These are phyloP conservation scores for Trichomonascaceae sp. DNA, from an alignment of 1,139 yeast genomes.

Conservation along the genomic window DNA sequence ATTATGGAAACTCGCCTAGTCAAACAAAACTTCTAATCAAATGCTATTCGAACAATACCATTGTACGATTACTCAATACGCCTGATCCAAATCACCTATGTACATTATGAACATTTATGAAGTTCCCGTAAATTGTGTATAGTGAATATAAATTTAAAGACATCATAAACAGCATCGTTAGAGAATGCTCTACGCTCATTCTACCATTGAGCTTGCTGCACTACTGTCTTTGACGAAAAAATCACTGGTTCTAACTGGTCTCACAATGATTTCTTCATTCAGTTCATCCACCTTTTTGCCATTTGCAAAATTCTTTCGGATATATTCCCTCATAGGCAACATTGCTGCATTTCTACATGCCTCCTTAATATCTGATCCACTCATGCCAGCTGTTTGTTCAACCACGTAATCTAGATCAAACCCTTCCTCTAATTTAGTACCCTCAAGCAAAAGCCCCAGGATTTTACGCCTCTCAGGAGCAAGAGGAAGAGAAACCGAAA, in stretches of 20 bases:
- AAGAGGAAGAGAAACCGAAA: conserved; percentile 72
- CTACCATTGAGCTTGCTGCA: neutral
- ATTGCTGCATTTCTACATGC: conserved; percentile 91
- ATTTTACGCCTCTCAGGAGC: conserved; percentile 64
- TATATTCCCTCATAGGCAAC: conserved; percentile 80
- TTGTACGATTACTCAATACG: neutral
- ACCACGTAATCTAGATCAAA: conserved; percentile 64
- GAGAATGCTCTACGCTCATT: neutral
- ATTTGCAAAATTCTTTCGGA: conserved; percentile 34
- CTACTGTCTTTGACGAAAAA: conserved; percentile 26
- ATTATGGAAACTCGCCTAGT: no score
- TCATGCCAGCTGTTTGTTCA: conserved; percentile 60
- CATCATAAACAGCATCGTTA: neutral
- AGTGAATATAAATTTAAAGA: no score
- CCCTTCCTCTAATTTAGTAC: conserved; percentile 46
- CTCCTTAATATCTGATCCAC: conserved; percentile 91
- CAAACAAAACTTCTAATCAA: no score
- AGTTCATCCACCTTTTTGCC: conserved; percentile 20
- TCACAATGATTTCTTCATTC: conserved; percentile 26
- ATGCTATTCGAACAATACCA: no score
- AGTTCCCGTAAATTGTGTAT: no score
- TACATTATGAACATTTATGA: no score
- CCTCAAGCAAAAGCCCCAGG: conserved; percentile 57
- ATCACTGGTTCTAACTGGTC: conserved; percentile 37
- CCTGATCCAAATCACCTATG: no score